phyloP scores from a whole-genome alignment of 192 early-diverging fungal genomes.

The Linnemannia exigua region DNA sequence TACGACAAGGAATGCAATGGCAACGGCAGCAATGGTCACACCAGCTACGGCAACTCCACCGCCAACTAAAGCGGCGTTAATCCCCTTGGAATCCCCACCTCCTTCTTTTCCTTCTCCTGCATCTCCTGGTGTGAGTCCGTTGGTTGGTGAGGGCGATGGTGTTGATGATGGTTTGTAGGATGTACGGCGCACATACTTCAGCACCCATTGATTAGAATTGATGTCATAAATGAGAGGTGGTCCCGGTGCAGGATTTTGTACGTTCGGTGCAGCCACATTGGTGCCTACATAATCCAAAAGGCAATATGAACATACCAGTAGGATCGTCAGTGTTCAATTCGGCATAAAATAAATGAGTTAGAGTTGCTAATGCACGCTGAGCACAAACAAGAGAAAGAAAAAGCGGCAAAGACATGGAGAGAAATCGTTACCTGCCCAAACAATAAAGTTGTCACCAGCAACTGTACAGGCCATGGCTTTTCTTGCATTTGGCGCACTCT shows the following conservation, averaged over 20 bases:
- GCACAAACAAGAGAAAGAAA: too few species aligned
- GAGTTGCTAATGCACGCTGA: too few species aligned
- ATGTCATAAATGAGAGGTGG: neutral
- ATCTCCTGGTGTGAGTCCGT: neutral
- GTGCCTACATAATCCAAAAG: too few species aligned
- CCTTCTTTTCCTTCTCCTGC: neutral
- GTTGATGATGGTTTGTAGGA: too few species aligned
- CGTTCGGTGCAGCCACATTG: too few species aligned
- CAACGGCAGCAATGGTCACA: neutral
- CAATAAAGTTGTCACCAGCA: constrained; percentile 4
- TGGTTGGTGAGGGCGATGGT: too few species aligned
- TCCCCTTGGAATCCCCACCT: neutral
- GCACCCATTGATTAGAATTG: neutral
- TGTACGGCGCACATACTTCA: neutral
- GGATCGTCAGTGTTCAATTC: too few species aligned
- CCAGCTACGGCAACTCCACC: neutral
- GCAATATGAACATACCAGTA: too few species aligned
- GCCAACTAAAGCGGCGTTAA: neutral
- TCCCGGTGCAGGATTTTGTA: too few species aligned
- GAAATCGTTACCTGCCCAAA: constrained; percentile 6
- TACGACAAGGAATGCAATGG: neutral
- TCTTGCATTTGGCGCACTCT: neutral
- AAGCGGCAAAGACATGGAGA: neutral
- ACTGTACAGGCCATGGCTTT: neutral
- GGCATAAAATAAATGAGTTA: neutral